A percentile compares a stretch with the other conserved stretches of the same genome.
Evolutionary conservation across 2,329 filamentous ascomycete genomes (phyloP).

Genomic region (Colletotrichum chlorophyti): DNA sequence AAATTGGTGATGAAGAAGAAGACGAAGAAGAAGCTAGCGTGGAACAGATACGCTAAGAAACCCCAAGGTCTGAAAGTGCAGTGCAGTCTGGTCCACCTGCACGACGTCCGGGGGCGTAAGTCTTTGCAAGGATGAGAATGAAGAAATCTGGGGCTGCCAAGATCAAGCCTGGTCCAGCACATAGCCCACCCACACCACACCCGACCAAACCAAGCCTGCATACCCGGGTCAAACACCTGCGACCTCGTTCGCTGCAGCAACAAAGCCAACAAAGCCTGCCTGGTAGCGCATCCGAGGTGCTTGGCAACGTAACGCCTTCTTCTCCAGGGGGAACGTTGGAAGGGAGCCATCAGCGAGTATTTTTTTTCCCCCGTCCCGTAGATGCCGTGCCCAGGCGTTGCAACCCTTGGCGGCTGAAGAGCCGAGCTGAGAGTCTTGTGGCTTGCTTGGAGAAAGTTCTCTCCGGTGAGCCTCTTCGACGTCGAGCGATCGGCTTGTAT

Average conservation of each 20-base stretch:
- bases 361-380: too few relatives aligned
- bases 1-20: too few relatives aligned
- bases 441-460: background rate
- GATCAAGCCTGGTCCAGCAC: slow-evolving; percentile 11
- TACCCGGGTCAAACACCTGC: slow-evolving; percentile 11
- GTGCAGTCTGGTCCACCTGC: background rate
- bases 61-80: background rate
- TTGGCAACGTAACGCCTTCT: slow-evolving; percentile 22
- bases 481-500: too few relatives aligned
- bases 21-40: too few relatives aligned
- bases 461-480: background rate
- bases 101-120: slow-evolving; percentile 19
- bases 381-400: slow-evolving; percentile 18
- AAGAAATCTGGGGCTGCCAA: slow-evolving; percentile 28
- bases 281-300: slow-evolving; percentile 7
- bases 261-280: background rate
- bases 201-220: too few relatives aligned
- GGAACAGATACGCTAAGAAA: background rate
- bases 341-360: too few relatives aligned
- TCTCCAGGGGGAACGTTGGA: too few relatives aligned
- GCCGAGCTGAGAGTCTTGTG: background rate
- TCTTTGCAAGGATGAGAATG: slow-evolving; percentile 7
- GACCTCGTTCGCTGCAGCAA: slow-evolving; percentile 7
- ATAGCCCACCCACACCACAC: slow-evolving; percentile 17
- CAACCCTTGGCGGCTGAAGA: background rate